Base-by-base conservation (phyloP, 805 yeast genomes). In the Wickerhamiella australiensis region DNA sequence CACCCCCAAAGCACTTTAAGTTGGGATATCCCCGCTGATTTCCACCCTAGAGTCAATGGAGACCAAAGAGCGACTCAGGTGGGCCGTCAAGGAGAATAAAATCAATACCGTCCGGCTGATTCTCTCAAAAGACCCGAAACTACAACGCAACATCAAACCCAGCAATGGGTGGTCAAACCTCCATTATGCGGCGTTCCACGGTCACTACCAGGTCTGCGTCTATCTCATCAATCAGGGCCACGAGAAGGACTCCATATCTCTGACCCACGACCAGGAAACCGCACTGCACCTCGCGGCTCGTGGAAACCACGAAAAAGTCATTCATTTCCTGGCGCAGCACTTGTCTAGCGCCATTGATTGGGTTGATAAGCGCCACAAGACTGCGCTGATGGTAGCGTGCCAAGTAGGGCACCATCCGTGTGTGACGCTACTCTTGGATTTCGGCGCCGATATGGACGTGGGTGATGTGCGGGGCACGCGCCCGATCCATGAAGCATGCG, bases 401-500 rank as follows among this genome's bases (percentile, higher is more conserved):
- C 65, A 69, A 12, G 62, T 69, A 37, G 84, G 85, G 48, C 76
- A 72, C 60, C 73, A 73, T 51, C 80, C 78, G 33, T 80, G 88
- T 54, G 69, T 82, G 42, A 76, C 73, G 53, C 64, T 84, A 38
- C 65, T 86, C 18, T 65, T 85, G 3, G 82, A 82, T 33, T 75
- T 81, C 50, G 92, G 88, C 7, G 94, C 94, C 2, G 82, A 85
- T 57, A 70, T 86, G 42, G 79, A 82, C 56, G 62, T 78, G 3
- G 79, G 77, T 49, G 95, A 92, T 61, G 67, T 69, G 8, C 75
- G 75, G 13, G 94, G 92, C 1, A 84, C 86, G 59, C 80, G 94
- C 2, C 85, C 95, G 0, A 66, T 90, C 38, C 97, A 90, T 64
- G 69, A 82, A 47, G 94, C 96, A 0, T 73, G 85, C 56, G 80